Conservation (phyloP, 2,329 filamentous ascomycete genomes). For the Fusarium pseudonygamai region DNA sequence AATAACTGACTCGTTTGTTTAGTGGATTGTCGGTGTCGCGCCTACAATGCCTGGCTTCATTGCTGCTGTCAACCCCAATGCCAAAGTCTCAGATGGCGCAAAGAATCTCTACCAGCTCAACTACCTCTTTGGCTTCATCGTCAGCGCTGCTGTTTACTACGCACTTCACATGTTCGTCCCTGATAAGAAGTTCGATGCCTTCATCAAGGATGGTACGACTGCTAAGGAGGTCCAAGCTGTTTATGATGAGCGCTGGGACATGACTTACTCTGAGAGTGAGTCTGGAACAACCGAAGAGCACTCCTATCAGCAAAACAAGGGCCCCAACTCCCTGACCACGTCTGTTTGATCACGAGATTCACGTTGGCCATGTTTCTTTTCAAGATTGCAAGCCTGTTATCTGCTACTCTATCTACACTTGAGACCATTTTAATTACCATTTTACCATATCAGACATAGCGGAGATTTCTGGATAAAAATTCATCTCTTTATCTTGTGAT, state of each 20-base stretch:
- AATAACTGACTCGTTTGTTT: not conserved
- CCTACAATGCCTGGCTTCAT: conserved; percentile 56
- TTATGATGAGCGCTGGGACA: conserved; percentile 47
- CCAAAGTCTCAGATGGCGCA: conserved; percentile 49
- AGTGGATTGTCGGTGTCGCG: conserved; percentile 53
- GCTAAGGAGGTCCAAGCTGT: conserved; percentile 43
- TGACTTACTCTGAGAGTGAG: conserved; percentile 30
- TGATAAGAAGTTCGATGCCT: conserved; percentile 38
- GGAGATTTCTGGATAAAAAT: not conserved
- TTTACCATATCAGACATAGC: not conserved
- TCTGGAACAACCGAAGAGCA: conserved; percentile 16
- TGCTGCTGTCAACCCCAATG: conserved; percentile 48
- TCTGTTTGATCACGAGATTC: conserved; percentile 7
- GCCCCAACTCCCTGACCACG: conserved; percentile 10
- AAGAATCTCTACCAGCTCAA: conserved; percentile 52
- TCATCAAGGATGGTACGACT: conserved; percentile 40
- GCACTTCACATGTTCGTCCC: conserved; percentile 47
- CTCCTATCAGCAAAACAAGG: conserved; percentile 17
- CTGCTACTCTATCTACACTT: not conserved
- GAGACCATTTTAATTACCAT: not conserved
- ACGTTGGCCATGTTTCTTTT: not conserved
- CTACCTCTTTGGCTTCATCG: conserved; percentile 51
- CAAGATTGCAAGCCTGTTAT: not conserved
- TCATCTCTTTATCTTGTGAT: not conserved
- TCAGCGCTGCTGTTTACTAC: conserved; percentile 46